Evolutionary conservation across 305 asterid genomes (phyloP).

Genomic region (Coffea humblotiana): DNA sequence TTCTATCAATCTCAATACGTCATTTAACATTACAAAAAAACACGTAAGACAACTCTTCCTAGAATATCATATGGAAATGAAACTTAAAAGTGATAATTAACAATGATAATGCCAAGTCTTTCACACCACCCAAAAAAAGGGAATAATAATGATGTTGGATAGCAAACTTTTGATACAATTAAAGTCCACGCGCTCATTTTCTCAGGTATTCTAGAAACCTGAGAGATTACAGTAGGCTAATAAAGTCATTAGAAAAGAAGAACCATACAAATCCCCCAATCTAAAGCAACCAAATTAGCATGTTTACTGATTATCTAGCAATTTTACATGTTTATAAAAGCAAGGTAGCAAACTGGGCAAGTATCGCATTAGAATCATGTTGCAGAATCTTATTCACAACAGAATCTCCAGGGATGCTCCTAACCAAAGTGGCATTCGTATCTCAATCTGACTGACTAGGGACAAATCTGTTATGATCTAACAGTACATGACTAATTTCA

Average conservation of each 20-base stretch:
- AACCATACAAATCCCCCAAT: neutral
- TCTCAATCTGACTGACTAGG: neutral
- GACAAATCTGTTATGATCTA: neutral
- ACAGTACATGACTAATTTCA: neutral
- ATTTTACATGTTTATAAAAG: too few relatives aligned
- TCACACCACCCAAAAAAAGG: neutral
- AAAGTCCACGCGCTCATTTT: neutral
- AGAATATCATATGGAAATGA: neutral
- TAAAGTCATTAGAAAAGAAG: neutral
- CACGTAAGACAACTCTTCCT: neutral
- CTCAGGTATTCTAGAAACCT: neutral
- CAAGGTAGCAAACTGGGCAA: too few relatives aligned
- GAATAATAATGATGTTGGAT: neutral
- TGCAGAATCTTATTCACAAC: neutral
- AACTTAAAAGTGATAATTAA: neutral
- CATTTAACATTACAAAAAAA: conserved; percentile 2
- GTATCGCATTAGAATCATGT: neutral
- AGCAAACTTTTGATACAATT: neutral
- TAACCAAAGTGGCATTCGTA: too few relatives aligned
- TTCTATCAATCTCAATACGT: conserved; percentile 59
- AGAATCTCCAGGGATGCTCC: neutral
- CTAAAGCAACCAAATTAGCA: neutral
- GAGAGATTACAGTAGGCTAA: neutral
- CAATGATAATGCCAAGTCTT: neutral
- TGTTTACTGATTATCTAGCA: too few relatives aligned